These are phyloP conservation scores for Trichoderma koningiopsis DNA, from an alignment of 2,329 filamentous ascomycete genomes.

Conservation along the genomic window DNA sequence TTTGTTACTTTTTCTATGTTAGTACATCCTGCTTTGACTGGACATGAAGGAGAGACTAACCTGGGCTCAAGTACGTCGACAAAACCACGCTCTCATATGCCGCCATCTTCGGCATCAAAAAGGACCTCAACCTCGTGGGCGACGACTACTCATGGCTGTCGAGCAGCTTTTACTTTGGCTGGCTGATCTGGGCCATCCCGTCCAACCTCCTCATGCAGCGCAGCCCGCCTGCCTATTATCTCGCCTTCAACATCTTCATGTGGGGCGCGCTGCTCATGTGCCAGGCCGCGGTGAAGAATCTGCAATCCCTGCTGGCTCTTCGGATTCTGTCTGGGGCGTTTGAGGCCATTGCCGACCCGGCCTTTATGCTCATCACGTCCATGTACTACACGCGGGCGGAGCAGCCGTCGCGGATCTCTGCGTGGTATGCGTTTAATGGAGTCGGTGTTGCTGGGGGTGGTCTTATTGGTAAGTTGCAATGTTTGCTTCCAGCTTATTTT, in stretches of 20 bases:
- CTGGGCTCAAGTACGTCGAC: slow-evolving; percentile 34
- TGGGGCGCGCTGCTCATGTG: slow-evolving; percentile 52
- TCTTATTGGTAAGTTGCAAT: slow-evolving; percentile 36
- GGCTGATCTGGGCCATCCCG: slow-evolving; percentile 42
- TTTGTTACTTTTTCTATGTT: slow-evolving; percentile 47
- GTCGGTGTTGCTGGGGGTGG: slow-evolving; percentile 61
- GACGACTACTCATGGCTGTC: slow-evolving; percentile 55
- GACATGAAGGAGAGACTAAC: neutral
- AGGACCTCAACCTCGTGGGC: slow-evolving; percentile 59
- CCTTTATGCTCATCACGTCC: slow-evolving; percentile 64
- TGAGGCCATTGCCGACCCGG: slow-evolving; percentile 54
- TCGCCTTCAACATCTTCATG: slow-evolving; percentile 55
- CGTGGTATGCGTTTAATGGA: slow-evolving; percentile 63
- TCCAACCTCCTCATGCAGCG: slow-evolving; percentile 39
- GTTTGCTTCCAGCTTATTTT: neutral
- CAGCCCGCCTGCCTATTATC: slow-evolving; percentile 41
- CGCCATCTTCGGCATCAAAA: slow-evolving; percentile 64
- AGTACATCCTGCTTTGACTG: neutral
- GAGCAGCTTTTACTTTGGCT: slow-evolving; percentile 43
- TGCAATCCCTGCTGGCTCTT: slow-evolving; percentile 56
- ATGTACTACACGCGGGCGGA: slow-evolving; percentile 67
- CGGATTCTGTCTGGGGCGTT: slow-evolving; percentile 65
- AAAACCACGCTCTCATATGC: slow-evolving; percentile 64
- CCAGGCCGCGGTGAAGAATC: slow-evolving; percentile 60
- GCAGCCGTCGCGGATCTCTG: slow-evolving; percentile 61